A percentile compares a stretch with the other conserved stretches of the same genome.
Evolutionary conservation across 1,284 basidiomycete genomes (phyloP).

Genomic region (Cerrena zonata): DNA sequence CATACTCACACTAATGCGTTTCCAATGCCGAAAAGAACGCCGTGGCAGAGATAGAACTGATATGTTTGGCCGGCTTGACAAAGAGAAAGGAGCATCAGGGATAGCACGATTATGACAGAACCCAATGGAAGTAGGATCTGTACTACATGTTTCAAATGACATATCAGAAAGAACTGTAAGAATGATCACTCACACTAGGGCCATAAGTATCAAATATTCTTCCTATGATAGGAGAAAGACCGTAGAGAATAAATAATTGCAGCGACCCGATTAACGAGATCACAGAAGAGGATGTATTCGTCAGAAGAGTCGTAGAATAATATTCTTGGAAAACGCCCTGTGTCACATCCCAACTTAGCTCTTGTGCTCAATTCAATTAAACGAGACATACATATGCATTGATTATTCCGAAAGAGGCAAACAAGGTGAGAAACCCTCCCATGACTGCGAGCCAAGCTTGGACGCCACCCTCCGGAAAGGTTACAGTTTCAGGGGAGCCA

Average conservation of each 20-base stretch:
- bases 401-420: conserved; percentile 30
- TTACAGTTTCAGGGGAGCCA: background rate
- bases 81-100: conserved; percentile 32
- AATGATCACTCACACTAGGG: conserved; percentile 10
- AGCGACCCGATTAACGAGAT: conserved; percentile 42
- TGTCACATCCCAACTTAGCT: too few relatives aligned
- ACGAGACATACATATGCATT: conserved; percentile 30
- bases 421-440: conserved; percentile 27
- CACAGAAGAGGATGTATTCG: conserved; percentile 29
- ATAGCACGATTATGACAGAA: conserved; percentile 27
- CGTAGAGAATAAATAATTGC: conserved; percentile 37
- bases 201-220: conserved; percentile 35
- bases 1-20: conserved; percentile 26
- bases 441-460: conserved; percentile 28
- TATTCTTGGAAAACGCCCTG: conserved; percentile 37
- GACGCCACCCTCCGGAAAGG: conserved; percentile 26
- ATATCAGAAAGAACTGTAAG: background rate
- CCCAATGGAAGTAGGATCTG: conserved; percentile 29
- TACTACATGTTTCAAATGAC: background rate
- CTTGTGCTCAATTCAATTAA: too few relatives aligned
- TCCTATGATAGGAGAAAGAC: conserved; percentile 27
- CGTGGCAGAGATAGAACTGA: conserved; percentile 34
- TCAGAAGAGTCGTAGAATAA: conserved; percentile 33
- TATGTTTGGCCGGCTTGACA: conserved; percentile 28
- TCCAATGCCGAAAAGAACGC: conserved; percentile 30